Evolutionary conservation across 148 eudicot genomes (phyloP).

Genomic region (Chenopodium album): DNA sequence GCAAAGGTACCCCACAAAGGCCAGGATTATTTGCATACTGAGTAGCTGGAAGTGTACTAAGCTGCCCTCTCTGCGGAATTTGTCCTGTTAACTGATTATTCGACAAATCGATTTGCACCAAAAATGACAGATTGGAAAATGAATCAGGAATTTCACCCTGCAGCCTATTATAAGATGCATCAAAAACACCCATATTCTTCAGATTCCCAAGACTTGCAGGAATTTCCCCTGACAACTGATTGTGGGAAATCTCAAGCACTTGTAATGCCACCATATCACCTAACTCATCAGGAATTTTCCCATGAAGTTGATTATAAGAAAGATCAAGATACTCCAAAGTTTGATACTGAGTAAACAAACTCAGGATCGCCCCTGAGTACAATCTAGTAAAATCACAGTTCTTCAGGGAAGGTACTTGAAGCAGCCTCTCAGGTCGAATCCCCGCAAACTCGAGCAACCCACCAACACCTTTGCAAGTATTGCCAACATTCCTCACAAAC

Average conservation of each 20-base stretch:
- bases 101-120: conserved; percentile 96
- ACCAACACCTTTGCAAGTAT: conserved; percentile 90
- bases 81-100: conserved; percentile 78
- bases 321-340: conserved; percentile 94
- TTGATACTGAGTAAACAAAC: conserved; percentile 81
- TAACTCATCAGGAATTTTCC: conserved; percentile 80
- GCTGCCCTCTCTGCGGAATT: conserved; percentile 84
- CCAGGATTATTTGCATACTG: conserved; percentile 91
- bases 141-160: conserved; percentile 92
- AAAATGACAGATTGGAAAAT: conserved; percentile 75
- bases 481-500: conserved; percentile 91
- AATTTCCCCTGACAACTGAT: conserved; percentile 81
- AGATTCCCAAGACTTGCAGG: conserved; percentile 79
- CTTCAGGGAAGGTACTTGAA: conserved; percentile 67
- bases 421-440: conserved; percentile 78
- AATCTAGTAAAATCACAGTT: conserved; percentile 83
- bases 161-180: conserved; percentile 81
- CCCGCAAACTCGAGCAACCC: conserved; percentile 91
- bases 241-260: conserved; percentile 82
- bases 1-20: conserved; percentile 86
- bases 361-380: conserved; percentile 86
- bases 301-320: conserved; percentile 81
- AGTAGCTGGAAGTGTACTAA: conserved; percentile 89
- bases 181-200: conserved; percentile 89
- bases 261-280: conserved; percentile 94